These are phyloP conservation scores for Heliocybe sulcata DNA, from an alignment of 1,284 basidiomycete genomes.

Conservation along the genomic window DNA sequence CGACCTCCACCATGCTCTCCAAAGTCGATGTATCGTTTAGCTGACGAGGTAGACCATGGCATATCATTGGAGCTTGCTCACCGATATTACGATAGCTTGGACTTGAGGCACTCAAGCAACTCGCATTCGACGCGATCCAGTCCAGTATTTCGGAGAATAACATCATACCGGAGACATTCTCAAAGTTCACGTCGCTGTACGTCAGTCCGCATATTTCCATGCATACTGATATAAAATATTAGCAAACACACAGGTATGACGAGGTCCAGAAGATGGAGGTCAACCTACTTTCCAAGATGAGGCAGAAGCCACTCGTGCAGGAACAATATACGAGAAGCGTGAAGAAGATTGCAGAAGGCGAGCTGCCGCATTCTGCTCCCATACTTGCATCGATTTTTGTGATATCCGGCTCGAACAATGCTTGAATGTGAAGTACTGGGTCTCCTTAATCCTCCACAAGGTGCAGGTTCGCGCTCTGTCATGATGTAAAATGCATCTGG, in stretches of 20 bases:
- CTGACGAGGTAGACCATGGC: not conserved
- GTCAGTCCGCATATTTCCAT: not conserved
- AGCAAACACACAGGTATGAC: not conserved
- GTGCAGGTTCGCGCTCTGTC: no score
- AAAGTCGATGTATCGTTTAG: not conserved
- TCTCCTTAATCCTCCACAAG: no score
- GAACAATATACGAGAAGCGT: not conserved
- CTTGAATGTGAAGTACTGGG: no score
- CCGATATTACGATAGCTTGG: not conserved
- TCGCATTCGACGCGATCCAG: constrained; percentile 3
- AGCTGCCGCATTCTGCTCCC: not conserved
- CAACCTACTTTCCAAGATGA: not conserved
- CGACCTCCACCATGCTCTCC: not conserved
- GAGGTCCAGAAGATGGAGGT: not conserved
- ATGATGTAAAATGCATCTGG: no score
- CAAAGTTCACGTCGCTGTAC: constrained; percentile 1
- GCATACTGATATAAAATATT: not conserved
- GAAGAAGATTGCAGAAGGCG: not conserved
- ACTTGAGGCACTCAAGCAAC: constrained; percentile 1
- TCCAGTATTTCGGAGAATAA: not conserved
- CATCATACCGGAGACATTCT: constrained; percentile 1
- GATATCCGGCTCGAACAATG: not conserved
- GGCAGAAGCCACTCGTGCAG: not conserved
- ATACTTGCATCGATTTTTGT: not conserved
- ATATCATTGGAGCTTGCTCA: not conserved